Conservation (phyloP, 176 grass and related monocot species). For the Musa schizocarpa region DNA sequence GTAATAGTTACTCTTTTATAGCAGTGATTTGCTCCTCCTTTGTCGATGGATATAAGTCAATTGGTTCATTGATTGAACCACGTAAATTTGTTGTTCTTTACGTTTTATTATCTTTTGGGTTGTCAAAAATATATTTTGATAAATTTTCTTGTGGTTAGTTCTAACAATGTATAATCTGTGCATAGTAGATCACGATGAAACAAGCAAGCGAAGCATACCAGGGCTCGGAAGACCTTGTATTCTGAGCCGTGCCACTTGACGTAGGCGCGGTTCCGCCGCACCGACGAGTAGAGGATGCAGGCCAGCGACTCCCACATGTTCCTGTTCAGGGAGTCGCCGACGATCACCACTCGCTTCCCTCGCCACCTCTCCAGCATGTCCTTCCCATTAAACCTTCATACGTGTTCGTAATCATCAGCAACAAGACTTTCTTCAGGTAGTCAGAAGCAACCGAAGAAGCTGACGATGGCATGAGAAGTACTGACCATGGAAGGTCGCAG, state of each 20-base stretch:
- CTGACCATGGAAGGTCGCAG: constrained; percentile 11
- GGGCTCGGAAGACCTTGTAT: constrained; percentile 40
- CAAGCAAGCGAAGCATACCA: constrained; percentile 21
- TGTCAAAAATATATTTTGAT: too few relatives aligned
- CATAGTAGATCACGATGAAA: too few relatives aligned
- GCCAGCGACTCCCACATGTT: constrained; percentile 72
- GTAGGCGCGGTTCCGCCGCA: constrained; percentile 30
- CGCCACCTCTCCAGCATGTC: constrained; percentile 39
- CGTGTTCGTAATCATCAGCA: too few relatives aligned
- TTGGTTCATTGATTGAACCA: too few relatives aligned
- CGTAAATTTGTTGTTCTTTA: too few relatives aligned
- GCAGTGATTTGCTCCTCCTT: too few relatives aligned
- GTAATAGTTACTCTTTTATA: too few relatives aligned
- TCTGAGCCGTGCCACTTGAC: constrained; percentile 15
- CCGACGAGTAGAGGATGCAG: constrained; percentile 49
- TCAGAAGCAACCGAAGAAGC: background rate
- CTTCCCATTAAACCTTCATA: constrained; percentile 15
- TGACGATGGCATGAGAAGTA: background rate
- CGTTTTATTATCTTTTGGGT: too few relatives aligned
- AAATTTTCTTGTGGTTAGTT: too few relatives aligned
- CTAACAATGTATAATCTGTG: too few relatives aligned
- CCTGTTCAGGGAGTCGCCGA: constrained; percentile 63
- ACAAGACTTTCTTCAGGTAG: background rate
- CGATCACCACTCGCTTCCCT: constrained; percentile 40
- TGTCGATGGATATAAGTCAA: too few relatives aligned